Evolutionary conservation across 306 rosid genomes (phyloP).

Genomic region (Prunus mira): DNA sequence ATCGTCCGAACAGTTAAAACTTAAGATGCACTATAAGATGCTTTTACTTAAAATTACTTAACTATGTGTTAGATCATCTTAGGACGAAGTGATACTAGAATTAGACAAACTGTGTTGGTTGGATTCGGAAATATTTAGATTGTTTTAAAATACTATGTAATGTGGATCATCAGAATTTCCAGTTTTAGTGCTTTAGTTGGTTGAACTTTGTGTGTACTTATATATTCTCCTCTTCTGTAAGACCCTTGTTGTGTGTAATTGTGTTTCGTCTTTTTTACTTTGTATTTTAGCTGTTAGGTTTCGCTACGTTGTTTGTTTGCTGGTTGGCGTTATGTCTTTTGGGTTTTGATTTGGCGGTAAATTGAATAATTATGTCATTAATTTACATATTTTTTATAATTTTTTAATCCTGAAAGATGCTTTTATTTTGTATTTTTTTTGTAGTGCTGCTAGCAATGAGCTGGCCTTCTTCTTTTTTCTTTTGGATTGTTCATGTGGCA

Average conservation of each 20-base stretch:
- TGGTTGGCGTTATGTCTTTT: neutral
- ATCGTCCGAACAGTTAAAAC: too few relatives aligned
- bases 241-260: neutral
- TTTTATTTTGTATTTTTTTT: too few relatives aligned
- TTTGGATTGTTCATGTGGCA: neutral
- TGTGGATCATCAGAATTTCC: neutral
- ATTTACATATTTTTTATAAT: neutral
- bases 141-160: neutral
- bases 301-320: conserved; percentile 6
- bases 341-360: neutral
- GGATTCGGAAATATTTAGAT: neutral
- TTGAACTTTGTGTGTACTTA: neutral
- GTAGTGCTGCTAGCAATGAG: neutral
- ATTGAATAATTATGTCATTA: neutral
- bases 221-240: neutral
- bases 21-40: neutral
- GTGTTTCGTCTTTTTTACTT: neutral
- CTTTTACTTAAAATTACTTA: neutral
- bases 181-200: neutral
- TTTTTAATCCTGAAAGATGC: neutral
- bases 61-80: neutral
- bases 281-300: conserved; percentile 13
- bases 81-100: neutral
- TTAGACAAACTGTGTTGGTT: neutral
- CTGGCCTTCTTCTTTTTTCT: neutral